A percentile compares a stretch with the other conserved stretches of the same genome.
Evolutionary conservation across 2,329 filamentous ascomycete genomes (phyloP).

Genomic region (Bretziella fagacearum): DNA sequence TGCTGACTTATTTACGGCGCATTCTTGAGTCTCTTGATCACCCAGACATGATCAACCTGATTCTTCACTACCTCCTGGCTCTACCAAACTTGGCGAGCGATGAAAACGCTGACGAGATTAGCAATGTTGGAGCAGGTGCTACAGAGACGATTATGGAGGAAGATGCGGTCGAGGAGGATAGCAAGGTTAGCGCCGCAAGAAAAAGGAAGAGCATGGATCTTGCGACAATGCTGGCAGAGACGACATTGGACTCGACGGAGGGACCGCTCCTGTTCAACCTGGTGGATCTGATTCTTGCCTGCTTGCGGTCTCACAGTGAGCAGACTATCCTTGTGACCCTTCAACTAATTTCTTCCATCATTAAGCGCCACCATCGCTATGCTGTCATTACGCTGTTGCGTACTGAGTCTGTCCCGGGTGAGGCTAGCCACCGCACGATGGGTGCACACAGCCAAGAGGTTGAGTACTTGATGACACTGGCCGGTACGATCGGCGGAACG

Average conservation of each 20-base stretch:
- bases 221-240: constrained; percentile 59
- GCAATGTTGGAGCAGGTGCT: neutral
- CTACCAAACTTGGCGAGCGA: constrained; percentile 38
- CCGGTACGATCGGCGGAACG: constrained; percentile 49
- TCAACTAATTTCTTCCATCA: constrained; percentile 68
- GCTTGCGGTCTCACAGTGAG: constrained; percentile 64
- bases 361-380: constrained; percentile 77
- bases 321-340: constrained; percentile 84
- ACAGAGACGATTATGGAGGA: constrained; percentile 5
- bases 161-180: constrained; percentile 17
- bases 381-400: constrained; percentile 61
- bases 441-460: constrained; percentile 62
- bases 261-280: constrained; percentile 86
- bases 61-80: constrained; percentile 79
- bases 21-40: constrained; percentile 87
- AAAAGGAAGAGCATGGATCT: constrained; percentile 82
- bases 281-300: constrained; percentile 76
- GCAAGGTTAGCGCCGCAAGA: constrained; percentile 49
- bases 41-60: constrained; percentile 83
- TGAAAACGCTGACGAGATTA: constrained; percentile 15
- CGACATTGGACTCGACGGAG: constrained; percentile 33
- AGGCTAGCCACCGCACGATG: constrained; percentile 45
- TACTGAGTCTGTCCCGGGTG: constrained; percentile 35
- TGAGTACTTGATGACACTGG: constrained; percentile 51
- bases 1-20: constrained; percentile 78